Percentiles rank a stretch among this genome's conserved stretches.
phyloP scores from a whole-genome alignment of 2,329 filamentous ascomycete species.

The Chaetomiaceae sp. region DNA sequence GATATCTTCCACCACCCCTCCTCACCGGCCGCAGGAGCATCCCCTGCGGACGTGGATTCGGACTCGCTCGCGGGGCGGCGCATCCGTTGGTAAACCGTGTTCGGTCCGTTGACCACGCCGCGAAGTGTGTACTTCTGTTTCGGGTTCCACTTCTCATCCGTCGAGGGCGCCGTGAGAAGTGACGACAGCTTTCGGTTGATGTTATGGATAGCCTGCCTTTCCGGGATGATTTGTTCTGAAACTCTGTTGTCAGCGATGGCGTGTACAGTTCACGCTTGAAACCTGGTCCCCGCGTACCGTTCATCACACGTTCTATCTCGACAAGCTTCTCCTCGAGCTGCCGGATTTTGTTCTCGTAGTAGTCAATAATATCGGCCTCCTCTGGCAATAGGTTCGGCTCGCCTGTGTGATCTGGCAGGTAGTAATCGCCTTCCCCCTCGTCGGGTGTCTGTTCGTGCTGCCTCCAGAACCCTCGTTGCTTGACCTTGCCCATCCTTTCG shows the following conservation, averaged over 20 bases:
- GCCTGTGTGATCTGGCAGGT: conserved; percentile 18
- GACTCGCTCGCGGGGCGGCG: conserved; percentile 22
- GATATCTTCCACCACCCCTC: conserved; percentile 30
- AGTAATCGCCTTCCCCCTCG: conserved; percentile 13
- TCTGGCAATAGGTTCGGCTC: conserved; percentile 15
- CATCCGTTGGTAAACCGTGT: conserved; percentile 29
- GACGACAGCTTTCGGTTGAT: conserved; percentile 2
- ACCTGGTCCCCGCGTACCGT: conserved; percentile 11
- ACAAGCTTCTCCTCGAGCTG: conserved; percentile 13
- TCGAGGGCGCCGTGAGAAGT: conserved; percentile 23
- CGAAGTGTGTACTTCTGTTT: conserved; percentile 29
- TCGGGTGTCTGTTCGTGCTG: conserved; percentile 11
- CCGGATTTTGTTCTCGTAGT: conserved; percentile 17
- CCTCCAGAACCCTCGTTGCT: conserved; percentile 20
- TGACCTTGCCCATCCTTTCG: conserved; percentile 15
- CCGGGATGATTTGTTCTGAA: conserved; percentile 11
- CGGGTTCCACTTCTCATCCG: conserved; percentile 25
- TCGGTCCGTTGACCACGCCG: conserved; percentile 27
- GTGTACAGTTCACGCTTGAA: neutral
- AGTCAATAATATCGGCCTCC: conserved; percentile 15
- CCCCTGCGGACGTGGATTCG: conserved; percentile 4
- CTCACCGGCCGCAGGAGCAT: conserved; percentile 17
- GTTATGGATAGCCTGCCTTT: conserved; percentile 3
- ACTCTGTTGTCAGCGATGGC: neutral
- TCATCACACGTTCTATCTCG: conserved; percentile 16